Evolutionary conservation across 148 eudicot species (phyloP), one percentile per base, ranked within the genome.

Genomic region (Vaccinium corymbosum): DNA sequence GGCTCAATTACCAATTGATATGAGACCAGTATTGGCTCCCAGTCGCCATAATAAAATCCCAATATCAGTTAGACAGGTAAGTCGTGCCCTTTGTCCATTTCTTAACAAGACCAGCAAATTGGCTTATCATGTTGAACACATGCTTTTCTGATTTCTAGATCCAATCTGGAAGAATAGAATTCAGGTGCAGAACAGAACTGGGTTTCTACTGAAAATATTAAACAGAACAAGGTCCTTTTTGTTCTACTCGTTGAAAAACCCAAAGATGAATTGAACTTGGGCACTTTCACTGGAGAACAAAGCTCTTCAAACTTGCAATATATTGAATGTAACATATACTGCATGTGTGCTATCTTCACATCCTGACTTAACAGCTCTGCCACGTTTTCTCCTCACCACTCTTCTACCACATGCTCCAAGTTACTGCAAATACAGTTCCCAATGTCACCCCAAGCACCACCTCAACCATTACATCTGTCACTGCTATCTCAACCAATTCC

Each of bases 1-100:
- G 99, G 98, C 93, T 88, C 95, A 93, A 87, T 88, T 96, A 70
- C 99, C 99, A 64, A 77, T 81, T 55, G 99, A 96, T 86, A 90
- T 96, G 99, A 89, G 91, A 70, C 99, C 99, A 38, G 87, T 89
- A 86, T 87, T 92, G 90, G 98, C 93, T 86, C 82, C 97, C 57
- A 85, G 90, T 86, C 92, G 90, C 29, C 98, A 93, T 85, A 97
- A 94, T 83, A 97, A 97, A 87, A 87, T 97, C 82, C 91, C 98
- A 2, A 62, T 83, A 32, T 88, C 99, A 59, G 89, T 94, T 73
- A 93, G 99, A 90, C 94, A 93, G 99, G 99, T 97, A 89, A 83
- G 83, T 81, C 62, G 27, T 70, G n/a, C 62, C 71, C 71, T 72
- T 74, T 27, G 72, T 15, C 32, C n/a, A 50, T 56, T 48, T 76